Percentiles rank a stretch among this genome's conserved stretches.
phyloP scores from a whole-genome alignment of 371 early-diverging fungal genomes.

The Rhizopus delemar region DNA sequence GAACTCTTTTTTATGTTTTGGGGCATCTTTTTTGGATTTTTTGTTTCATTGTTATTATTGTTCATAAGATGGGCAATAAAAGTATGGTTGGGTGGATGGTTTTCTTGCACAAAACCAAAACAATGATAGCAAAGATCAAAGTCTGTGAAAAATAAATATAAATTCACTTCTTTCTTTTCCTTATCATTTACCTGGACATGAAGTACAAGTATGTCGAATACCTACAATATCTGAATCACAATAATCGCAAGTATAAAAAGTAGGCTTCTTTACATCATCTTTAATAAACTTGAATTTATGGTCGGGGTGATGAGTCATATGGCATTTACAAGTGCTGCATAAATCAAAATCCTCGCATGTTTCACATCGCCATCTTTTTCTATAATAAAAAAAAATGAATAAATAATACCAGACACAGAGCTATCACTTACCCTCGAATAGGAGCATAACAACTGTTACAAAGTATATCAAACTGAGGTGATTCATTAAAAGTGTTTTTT shows the following conservation, averaged over 20 bases:
- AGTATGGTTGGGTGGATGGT: slow-evolving; percentile 43
- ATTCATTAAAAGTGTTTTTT: not conserved
- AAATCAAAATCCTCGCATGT: slow-evolving; percentile 55
- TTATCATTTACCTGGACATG: slow-evolving; percentile 28
- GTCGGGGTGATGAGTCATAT: slow-evolving; percentile 24
- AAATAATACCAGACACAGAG: not conserved
- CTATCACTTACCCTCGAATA: slow-evolving; percentile 30
- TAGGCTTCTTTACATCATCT: slow-evolving; percentile 7
- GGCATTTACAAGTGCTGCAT: slow-evolving; percentile 45
- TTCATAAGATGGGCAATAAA: slow-evolving; percentile 37
- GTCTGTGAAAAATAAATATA: slow-evolving; percentile 28
- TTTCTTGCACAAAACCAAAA: slow-evolving; percentile 32
- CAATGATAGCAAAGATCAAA: slow-evolving; percentile 57
- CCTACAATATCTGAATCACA: slow-evolving; percentile 50
- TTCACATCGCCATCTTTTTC: slow-evolving; percentile 41
- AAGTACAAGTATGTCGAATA: slow-evolving; percentile 48
- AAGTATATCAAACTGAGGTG: slow-evolving; percentile 25
- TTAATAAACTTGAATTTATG: slow-evolving; percentile 35
- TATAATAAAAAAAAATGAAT: slow-evolving; percentile 7
- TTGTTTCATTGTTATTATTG: slow-evolving; percentile 16
- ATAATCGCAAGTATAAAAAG: slow-evolving; percentile 45
- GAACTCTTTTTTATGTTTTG: slow-evolving; percentile 3
- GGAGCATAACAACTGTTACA: slow-evolving; percentile 49
- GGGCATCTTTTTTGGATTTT: slow-evolving; percentile 12
- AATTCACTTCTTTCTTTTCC: not conserved